phyloP scores from a whole-genome alignment of 345 rosid genomes.

The Brassica incana region DNA sequence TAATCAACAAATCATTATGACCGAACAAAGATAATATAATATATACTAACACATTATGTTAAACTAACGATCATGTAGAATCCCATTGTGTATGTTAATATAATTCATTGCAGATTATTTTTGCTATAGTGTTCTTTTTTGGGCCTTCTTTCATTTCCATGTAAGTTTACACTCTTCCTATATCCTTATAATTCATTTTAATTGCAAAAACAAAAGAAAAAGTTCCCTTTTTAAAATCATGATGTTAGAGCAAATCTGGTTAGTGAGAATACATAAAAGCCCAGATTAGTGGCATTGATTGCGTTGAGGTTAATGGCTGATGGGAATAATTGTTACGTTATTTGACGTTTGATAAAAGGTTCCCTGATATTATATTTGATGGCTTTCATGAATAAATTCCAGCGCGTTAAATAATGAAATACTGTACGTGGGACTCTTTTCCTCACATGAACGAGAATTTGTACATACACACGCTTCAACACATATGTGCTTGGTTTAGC shows the following conservation, averaged over 20 bases:
- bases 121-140: neutral
- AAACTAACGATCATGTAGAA: neutral
- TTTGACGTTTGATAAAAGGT: neutral
- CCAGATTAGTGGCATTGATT: slow-evolving; percentile 32
- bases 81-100: neutral
- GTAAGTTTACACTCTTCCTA: neutral
- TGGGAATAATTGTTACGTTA: neutral
- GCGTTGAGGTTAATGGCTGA: slow-evolving; percentile 23
- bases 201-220: neutral
- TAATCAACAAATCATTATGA: slow-evolving; percentile 30
- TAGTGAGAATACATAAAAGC: slow-evolving; percentile 1
- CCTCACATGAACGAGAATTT: slow-evolving; percentile 6
- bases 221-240: neutral
- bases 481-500: neutral
- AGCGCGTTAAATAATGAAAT: neutral
- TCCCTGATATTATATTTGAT: neutral
- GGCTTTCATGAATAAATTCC: neutral
- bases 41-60: neutral
- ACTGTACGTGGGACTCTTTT: neutral
- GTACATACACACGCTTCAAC: neutral
- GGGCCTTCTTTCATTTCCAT: neutral
- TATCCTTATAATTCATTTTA: neutral
- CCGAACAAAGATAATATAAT: slow-evolving; percentile 19
- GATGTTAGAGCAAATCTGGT: neutral
- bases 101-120: neutral